These are phyloP conservation scores for Scutellaria baicalensis DNA, from an alignment of 257 asterid species.

Conservation along the genomic window DNA sequence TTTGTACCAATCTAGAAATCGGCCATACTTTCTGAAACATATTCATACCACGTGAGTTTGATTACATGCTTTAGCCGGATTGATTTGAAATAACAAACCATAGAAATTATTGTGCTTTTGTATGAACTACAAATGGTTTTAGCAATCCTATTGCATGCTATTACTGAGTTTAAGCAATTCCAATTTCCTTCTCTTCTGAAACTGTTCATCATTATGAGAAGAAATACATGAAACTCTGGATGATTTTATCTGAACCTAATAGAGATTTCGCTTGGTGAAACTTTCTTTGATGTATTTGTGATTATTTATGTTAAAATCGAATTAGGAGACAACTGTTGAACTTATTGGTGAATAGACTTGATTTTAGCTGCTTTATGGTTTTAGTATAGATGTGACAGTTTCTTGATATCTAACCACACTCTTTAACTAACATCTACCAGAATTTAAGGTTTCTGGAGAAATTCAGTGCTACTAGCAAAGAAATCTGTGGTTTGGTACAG, in stretches of 20 bases:
- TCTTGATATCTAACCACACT: not conserved
- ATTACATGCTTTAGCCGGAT: not conserved
- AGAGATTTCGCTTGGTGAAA: not conserved
- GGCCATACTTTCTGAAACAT: not conserved
- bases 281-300: not conserved
- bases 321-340: not conserved
- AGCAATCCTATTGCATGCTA: not conserved
- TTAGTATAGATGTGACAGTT: conserved; percentile 7
- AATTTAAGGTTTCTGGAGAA: not conserved
- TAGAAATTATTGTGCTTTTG: not conserved
- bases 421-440: conserved; percentile 8
- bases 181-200: not conserved
- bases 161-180: not conserved
- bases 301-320: not conserved
- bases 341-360: not conserved
- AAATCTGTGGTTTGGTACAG: not conserved
- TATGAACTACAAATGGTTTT: no score
- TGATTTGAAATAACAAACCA: not conserved
- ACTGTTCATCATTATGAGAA: not conserved
- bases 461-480: not conserved
- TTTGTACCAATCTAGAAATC: no score
- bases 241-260: not conserved
- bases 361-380: not conserved
- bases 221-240: not conserved
- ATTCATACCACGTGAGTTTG: not conserved